Evolutionary conservation across 495 filamentous ascomycete genomes (phyloP), one percentile per base, ranked within the genome.

Genomic region (Talaromyces wortmannii): DNA sequence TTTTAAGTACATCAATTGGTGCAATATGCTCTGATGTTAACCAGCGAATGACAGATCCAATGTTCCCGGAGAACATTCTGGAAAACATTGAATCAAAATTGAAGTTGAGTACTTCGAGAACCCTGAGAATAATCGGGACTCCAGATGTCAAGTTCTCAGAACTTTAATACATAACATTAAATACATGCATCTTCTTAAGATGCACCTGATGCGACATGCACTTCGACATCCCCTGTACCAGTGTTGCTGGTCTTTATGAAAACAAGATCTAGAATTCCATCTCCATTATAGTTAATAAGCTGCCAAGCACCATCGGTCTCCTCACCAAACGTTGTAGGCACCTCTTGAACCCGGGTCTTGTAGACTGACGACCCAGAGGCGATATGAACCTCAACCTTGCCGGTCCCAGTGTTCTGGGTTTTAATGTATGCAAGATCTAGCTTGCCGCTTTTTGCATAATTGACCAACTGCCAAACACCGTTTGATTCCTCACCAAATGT

Each of bases 221-320:
- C 52, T 23, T 55, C 52, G 7, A 47, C 42, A 18, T 47, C 23
- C 6, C 42, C 42, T 15, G 42, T 55, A 23, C 43, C 43, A 8
- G 52, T 55, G n/a, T 55, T 33, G 42, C 52, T 45, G 17, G 42
- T 55, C 18, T 55, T 55, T 13, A 55, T 55, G 30, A 32, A 46
- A 32, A 55, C 31, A 32, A 55, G 43, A 55, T 55, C 52, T 2
- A 47, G 52, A 8, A 31, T n/a, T n/a, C 52, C 52, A 31, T 55
- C 52, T 15, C 13, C 42, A 55, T 55, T 55, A 18, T 23, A 55
- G 23, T 55, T 40, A 31, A 31, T 48, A 33, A 55, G 18, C 42
- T 31, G 18, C 42, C 42, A 55, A 31, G 52, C 45, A 15, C 51
- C 51, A 46, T 53, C 51, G 0, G 36, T 53, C 43, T 53, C 51